Evolutionary conservation across 208 protist genomes (phyloP).

Genomic region (Acanthamoeba triangularis): DNA sequence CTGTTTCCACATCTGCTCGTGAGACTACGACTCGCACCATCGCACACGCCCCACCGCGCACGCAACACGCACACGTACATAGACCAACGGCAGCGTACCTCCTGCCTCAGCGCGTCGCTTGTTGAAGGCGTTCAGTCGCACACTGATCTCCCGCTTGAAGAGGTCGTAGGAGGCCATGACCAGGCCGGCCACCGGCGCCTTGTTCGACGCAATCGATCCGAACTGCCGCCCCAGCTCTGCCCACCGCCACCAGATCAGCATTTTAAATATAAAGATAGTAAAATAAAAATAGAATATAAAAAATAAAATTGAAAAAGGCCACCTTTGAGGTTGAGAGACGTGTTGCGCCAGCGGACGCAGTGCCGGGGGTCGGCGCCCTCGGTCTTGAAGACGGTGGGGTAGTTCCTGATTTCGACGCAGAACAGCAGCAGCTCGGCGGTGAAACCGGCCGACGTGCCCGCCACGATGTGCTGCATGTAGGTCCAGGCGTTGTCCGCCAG

Average conservation of each 20-base stretch:
- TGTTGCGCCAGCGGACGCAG: background rate
- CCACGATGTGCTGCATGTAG: constrained; percentile 56
- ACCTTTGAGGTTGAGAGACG: background rate
- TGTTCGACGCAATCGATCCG: constrained; percentile 24
- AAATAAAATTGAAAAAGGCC: too few relatives aligned
- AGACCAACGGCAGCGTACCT: background rate
- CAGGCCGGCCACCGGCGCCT: constrained; percentile 29
- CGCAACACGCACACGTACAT: too few relatives aligned
- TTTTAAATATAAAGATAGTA: background rate
- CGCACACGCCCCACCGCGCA: too few relatives aligned
- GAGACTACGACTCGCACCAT: background rate
- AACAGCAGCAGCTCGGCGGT: constrained; percentile 55
- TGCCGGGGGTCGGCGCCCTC: constrained; percentile 18
- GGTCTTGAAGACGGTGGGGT: constrained; percentile 44
- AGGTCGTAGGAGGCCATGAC: constrained; percentile 63
- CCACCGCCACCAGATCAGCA: too few relatives aligned
- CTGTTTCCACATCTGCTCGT: background rate
- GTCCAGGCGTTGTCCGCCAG: background rate
- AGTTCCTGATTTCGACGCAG: constrained; percentile 7
- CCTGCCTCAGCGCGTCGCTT: background rate
- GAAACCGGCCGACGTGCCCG: constrained; percentile 36
- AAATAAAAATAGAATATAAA: background rate
- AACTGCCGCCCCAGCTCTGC: constrained; percentile 31
- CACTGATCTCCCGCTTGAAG: constrained; percentile 43
- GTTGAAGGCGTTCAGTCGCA: constrained; percentile 36